A percentile compares a stretch with the other conserved stretches of the same genome.
These are phyloP conservation scores for Cadophora luteo-olivacea DNA, from an alignment of 2,329 filamentous ascomycete species.

Conservation along the genomic window DNA sequence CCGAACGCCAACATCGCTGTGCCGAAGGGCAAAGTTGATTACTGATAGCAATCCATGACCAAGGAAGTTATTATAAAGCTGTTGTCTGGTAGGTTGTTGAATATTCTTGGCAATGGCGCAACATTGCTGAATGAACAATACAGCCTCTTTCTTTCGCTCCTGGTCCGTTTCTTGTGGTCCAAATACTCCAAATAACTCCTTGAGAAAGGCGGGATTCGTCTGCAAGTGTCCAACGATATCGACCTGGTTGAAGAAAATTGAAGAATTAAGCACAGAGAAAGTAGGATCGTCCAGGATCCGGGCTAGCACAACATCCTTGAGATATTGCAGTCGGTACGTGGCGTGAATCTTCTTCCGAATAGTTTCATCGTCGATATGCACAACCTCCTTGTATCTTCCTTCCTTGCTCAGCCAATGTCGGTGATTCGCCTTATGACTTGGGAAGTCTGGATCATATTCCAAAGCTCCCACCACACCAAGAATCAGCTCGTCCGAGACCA, in stretches of 20 bases:
- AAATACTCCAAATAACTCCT: constrained; percentile 89
- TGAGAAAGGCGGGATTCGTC: constrained; percentile 76
- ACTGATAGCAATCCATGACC: constrained; percentile 85
- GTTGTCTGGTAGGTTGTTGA: constrained; percentile 80
- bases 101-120: constrained; percentile 93
- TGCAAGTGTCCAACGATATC: constrained; percentile 98
- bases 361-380: constrained; percentile 82
- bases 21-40: constrained; percentile 89
- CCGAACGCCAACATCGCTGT: constrained; percentile 81
- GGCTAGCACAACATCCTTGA: constrained; percentile 97
- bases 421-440: constrained; percentile 96
- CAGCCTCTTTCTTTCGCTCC: constrained; percentile 87
- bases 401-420: constrained; percentile 89
- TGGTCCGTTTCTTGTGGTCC: constrained; percentile 66
- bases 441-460: constrained; percentile 98
- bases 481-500: constrained; percentile 88
- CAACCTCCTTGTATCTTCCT: constrained; percentile 94
- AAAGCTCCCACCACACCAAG: constrained; percentile 92
- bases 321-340: constrained; percentile 93
- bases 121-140: constrained; percentile 96
- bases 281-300: constrained; percentile 97
- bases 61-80: constrained; percentile 89
- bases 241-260: constrained; percentile 99
- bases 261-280: constrained; percentile 94
- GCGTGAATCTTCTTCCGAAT: constrained; percentile 93